A percentile compares a stretch with the other conserved stretches of the same genome.
Conservation (phyloP, 1,284 basidiomycete genomes). For the Earliella scabrosa region DNA sequence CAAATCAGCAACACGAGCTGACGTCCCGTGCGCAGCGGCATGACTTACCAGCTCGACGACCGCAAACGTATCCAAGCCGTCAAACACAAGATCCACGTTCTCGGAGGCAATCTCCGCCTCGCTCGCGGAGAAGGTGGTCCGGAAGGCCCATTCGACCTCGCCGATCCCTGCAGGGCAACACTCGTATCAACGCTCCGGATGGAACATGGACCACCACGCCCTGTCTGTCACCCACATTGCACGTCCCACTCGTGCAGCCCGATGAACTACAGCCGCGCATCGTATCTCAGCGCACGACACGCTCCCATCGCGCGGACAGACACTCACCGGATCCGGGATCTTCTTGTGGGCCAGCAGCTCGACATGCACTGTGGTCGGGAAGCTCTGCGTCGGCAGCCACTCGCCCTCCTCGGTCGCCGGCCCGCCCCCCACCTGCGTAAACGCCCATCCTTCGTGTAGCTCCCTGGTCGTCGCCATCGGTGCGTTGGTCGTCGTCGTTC, state of each 20-base stretch:
- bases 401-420: constrained; percentile 62
- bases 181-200: neutral
- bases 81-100: constrained; percentile 79
- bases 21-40: neutral
- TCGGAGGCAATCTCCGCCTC: constrained; percentile 48
- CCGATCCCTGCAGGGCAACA: constrained; percentile 69
- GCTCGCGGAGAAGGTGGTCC: constrained; percentile 62
- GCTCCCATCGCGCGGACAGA: neutral
- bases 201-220: too few species aligned
- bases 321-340: constrained; percentile 84
- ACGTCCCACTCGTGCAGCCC: constrained; percentile 86
- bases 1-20: neutral
- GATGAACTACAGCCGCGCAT: constrained; percentile 54
- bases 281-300: neutral
- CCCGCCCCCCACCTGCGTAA: constrained; percentile 69
- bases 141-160: constrained; percentile 87
- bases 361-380: constrained; percentile 86
- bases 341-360: constrained; percentile 73
- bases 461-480: constrained; percentile 22
- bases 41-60: constrained; percentile 63
- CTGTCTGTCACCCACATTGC: constrained; percentile 61
- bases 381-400: constrained; percentile 63
- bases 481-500: neutral
- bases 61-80: constrained; percentile 89
- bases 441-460: constrained; percentile 58